Conservation (phyloP, 164 flowering plant genomes). For the Umbilicus rupestris region DNA sequence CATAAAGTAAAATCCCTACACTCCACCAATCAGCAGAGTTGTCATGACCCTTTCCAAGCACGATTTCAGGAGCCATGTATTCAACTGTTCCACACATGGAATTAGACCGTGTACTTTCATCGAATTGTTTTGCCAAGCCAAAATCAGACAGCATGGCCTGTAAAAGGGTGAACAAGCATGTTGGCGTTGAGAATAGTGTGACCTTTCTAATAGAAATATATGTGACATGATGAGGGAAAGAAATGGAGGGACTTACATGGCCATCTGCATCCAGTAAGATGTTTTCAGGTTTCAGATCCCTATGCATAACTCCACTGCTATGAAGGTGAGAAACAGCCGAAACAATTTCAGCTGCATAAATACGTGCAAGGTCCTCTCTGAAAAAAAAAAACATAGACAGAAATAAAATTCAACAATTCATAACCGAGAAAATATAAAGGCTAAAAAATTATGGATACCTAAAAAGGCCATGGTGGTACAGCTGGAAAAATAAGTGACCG, state of each 20-base stretch:
- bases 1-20: slow-evolving; percentile 71
- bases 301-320: slow-evolving; percentile 71
- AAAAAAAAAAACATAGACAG: slow-evolving; percentile 10
- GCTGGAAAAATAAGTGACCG: slow-evolving; percentile 78
- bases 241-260: slow-evolving; percentile 28
- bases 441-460: slow-evolving; percentile 27
- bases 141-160: slow-evolving; percentile 88
- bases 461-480: slow-evolving; percentile 75
- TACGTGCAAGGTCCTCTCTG: slow-evolving; percentile 75
- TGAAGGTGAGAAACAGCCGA: slow-evolving; percentile 84
- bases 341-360: slow-evolving; percentile 75
- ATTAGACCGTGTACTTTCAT: slow-evolving; percentile 64
- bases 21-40: slow-evolving; percentile 99
- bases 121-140: slow-evolving; percentile 83
- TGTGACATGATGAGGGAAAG: not conserved
- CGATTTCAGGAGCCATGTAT: slow-evolving; percentile 91
- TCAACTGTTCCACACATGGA: slow-evolving; percentile 88
- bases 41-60: slow-evolving; percentile 83
- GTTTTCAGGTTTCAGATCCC: slow-evolving; percentile 89
- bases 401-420: not conserved
- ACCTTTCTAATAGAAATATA: not conserved
- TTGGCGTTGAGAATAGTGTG: not conserved
- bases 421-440: not conserved
- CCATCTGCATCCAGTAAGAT: slow-evolving; percentile 70
- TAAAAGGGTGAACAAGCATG: not conserved